A percentile compares a stretch with the other conserved stretches of the same genome.
These are phyloP conservation scores for Hansenula sp. DNA, from an alignment of 1,139 yeast species.

Conservation along the genomic window DNA sequence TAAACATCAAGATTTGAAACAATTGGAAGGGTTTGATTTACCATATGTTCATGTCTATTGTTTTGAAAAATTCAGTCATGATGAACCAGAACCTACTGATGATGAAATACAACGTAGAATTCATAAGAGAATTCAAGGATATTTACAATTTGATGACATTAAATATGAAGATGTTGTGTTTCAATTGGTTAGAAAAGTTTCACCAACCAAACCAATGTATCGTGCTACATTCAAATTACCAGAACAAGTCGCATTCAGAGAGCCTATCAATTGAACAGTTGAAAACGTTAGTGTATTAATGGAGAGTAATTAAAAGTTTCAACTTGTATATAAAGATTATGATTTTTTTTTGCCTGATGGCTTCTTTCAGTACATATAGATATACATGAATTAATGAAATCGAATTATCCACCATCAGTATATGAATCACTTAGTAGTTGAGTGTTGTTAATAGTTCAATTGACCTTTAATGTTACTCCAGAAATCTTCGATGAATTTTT, in stretches of 20 bases:
- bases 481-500: conserved; percentile 41
- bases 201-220: conserved; percentile 96
- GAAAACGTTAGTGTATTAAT: too few species aligned
- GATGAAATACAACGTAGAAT: conserved; percentile 64
- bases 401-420: too few species aligned
- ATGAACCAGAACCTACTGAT: conserved; percentile 65
- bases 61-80: conserved; percentile 78
- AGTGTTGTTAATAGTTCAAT: conserved; percentile 30
- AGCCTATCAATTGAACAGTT: background rate
- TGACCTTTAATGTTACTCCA: conserved; percentile 45
- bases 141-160: conserved; percentile 48
- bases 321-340: background rate
- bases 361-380: too few species aligned
- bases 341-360: background rate
- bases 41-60: conserved; percentile 89
- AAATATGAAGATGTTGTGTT: conserved; percentile 46
- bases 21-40: conserved; percentile 45
- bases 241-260: conserved; percentile 62
- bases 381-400: too few species aligned
- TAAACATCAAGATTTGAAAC: conserved; percentile 30
- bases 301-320: too few species aligned
- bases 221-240: conserved; percentile 84
- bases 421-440: too few species aligned
- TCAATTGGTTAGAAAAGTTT: conserved; percentile 88
- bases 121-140: conserved; percentile 50